Evolutionary conservation across 352 stramenopile genomes (phyloP).

Genomic region (Aphanomyces euteiches): DNA sequence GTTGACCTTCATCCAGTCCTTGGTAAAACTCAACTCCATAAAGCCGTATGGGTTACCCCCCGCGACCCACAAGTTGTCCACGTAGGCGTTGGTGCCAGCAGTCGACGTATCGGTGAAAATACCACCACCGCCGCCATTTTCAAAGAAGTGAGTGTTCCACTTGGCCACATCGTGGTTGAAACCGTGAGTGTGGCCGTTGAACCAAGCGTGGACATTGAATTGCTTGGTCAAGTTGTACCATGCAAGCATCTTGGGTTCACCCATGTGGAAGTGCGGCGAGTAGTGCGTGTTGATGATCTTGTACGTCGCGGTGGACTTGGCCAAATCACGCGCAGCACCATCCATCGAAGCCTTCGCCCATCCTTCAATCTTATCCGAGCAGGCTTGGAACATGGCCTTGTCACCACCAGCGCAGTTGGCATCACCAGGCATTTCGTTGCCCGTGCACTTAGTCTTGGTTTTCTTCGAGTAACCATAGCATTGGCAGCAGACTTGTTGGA

Average conservation of each 20-base stretch:
- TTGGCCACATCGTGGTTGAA: slow-evolving; percentile 85
- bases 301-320: slow-evolving; percentile 67
- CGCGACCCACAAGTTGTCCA: slow-evolving; percentile 42
- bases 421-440: slow-evolving; percentile 52
- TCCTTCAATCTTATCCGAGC: slow-evolving; percentile 61
- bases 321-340: slow-evolving; percentile 62
- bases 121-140: slow-evolving; percentile 76
- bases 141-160: slow-evolving; percentile 82
- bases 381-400: slow-evolving; percentile 70
- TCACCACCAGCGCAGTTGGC: slow-evolving; percentile 63
- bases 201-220: slow-evolving; percentile 60
- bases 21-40: slow-evolving; percentile 63
- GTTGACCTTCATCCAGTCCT: slow-evolving; percentile 52
- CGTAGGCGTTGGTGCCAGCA: background rate
- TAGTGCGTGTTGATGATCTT: slow-evolving; percentile 88
- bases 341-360: slow-evolving; percentile 73
- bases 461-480: slow-evolving; percentile 81
- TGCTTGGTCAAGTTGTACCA: slow-evolving; percentile 82
- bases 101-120: slow-evolving; percentile 76
- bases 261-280: slow-evolving; percentile 86
- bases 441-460: slow-evolving; percentile 48
- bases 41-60: slow-evolving; percentile 61
- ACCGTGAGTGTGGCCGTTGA: slow-evolving; percentile 81
- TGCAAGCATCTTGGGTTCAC: slow-evolving; percentile 78
- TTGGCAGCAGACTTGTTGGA: slow-evolving; percentile 82